Conservation (phyloP, 257 asterid species). For the Nicotiana benthamiana region DNA sequence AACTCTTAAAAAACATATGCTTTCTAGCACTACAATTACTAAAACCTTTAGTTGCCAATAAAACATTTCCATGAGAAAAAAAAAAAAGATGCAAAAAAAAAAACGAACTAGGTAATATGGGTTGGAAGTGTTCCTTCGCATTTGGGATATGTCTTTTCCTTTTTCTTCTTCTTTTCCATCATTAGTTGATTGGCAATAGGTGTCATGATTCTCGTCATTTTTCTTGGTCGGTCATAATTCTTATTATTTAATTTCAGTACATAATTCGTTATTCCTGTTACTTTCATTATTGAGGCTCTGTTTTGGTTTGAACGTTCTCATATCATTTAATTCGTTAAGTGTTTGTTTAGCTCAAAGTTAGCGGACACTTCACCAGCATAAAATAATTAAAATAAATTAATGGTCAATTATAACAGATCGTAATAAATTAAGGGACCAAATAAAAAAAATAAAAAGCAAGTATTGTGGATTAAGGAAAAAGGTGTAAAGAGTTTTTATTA, state of each 20-base stretch:
- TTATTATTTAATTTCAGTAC: neutral
- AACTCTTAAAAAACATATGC: neutral
- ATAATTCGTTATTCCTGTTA: neutral
- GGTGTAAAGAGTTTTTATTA: too few relatives aligned
- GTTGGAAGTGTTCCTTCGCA: neutral
- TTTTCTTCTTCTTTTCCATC: neutral
- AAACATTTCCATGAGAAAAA: neutral
- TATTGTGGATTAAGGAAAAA: too few relatives aligned
- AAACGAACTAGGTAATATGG: neutral
- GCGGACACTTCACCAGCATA: too few relatives aligned
- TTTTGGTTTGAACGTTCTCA: neutral
- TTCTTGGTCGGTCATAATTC: neutral
- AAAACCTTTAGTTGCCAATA: neutral
- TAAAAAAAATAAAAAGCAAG: too few relatives aligned
- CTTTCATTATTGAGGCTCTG: neutral
- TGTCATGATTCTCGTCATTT: slow-evolving; percentile 1
- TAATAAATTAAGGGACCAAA: too few relatives aligned
- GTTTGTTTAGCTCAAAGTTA: too few relatives aligned
- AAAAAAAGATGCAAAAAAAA: neutral
- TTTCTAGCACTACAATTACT: neutral
- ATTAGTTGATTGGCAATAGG: slow-evolving; percentile 2
- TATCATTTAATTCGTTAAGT: too few relatives aligned
- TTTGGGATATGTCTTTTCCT: neutral
- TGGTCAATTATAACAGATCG: too few relatives aligned
- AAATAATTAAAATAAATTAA: too few relatives aligned